Percentiles rank a stretch among this genome's conserved stretches.
Evolutionary conservation across 768 basidiomycete genomes (phyloP).

Genomic region (Phanerochaete carnosa): DNA sequence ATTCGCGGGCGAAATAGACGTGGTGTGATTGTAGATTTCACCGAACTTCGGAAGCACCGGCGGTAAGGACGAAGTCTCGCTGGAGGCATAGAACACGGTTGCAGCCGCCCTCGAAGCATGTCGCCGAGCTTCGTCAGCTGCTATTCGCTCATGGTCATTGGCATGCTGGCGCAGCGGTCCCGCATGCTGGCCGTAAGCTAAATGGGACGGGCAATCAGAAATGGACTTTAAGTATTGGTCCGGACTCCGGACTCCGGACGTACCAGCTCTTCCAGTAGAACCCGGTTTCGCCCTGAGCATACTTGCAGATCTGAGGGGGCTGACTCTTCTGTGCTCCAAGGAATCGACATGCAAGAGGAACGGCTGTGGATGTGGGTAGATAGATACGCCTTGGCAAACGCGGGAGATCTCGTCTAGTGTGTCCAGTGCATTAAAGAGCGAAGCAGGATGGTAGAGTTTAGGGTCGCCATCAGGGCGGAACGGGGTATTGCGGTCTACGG

Average conservation of each 20-base stretch:
- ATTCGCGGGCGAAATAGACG: not conserved
- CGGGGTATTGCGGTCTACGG: not conserved
- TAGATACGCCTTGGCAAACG: not conserved
- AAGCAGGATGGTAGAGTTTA: constrained; percentile 17
- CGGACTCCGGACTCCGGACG: not conserved
- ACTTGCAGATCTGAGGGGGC: not conserved
- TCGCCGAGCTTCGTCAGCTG: constrained; percentile 6
- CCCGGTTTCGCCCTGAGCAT: not conserved
- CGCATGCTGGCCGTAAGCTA: too few relatives aligned
- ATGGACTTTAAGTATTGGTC: too few relatives aligned
- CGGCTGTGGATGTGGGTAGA: constrained; percentile 34
- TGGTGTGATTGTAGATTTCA: not conserved
- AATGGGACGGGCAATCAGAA: too few relatives aligned
- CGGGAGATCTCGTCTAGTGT: not conserved
- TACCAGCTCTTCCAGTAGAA: not conserved
- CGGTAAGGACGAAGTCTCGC: not conserved
- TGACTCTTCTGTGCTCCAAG: constrained; percentile 12
- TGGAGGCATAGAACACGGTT: constrained; percentile 10
- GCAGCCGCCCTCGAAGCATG: not conserved
- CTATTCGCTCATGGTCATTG: not conserved
- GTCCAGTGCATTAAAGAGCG: constrained; percentile 11
- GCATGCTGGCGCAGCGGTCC: too few relatives aligned
- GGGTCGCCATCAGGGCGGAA: constrained; percentile 12
- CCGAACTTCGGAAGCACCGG: not conserved
- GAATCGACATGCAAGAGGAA: constrained; percentile 31